These are phyloP conservation scores for Leccinum cinnamomeum DNA, from an alignment of 1,284 basidiomycete genomes.

Conservation along the genomic window DNA sequence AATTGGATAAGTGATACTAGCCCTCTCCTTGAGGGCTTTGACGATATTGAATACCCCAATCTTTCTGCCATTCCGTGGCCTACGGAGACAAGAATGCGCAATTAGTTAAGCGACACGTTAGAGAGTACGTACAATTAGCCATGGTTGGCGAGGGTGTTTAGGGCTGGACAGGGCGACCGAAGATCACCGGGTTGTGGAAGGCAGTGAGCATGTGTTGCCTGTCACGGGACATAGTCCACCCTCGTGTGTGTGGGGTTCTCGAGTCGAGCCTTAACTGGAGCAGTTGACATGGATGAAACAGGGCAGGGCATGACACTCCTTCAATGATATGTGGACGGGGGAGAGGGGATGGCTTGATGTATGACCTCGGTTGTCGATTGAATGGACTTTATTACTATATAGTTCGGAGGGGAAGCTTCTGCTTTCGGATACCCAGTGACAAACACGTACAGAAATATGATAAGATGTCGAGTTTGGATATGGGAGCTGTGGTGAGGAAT, in stretches of 20 bases:
- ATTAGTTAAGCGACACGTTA: neutral
- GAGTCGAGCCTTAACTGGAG: conserved; percentile 9
- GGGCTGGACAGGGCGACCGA: conserved; percentile 50
- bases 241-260: conserved; percentile 24
- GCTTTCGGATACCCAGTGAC: neutral
- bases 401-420: neutral
- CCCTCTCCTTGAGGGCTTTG: no score
- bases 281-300: no score
- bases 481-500: no score
- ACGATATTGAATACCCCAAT: no score
- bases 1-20: no score
- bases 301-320: no score
- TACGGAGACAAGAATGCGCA: no score
- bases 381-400: conserved; percentile 21
- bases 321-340: neutral
- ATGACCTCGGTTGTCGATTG: neutral
- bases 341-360: neutral
- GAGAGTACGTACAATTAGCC: conserved; percentile 40
- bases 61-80: no score
- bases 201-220: conserved; percentile 28
- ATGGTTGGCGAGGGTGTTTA: conserved; percentile 50
- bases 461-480: no score
- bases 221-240: neutral
- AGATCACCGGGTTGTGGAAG: conserved; percentile 29
- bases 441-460: no score